Evolutionary conservation across 306 rosid species (phyloP), one percentile per base, ranked within the genome.

Genomic region (Sesbania bispinosa): DNA sequence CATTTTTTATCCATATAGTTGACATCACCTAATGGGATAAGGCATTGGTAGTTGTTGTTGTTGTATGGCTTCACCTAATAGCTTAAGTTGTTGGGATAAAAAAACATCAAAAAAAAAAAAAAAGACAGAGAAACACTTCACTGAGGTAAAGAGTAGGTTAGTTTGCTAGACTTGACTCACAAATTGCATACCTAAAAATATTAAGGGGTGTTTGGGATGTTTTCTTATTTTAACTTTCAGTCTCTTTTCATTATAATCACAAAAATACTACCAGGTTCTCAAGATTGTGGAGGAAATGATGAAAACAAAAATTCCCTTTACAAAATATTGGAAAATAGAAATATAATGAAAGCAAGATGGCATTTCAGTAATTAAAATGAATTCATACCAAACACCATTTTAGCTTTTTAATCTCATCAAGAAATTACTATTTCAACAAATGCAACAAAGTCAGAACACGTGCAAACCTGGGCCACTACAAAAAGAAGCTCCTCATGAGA

Each of bases 401-500:
- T 33, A 14, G 46, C 30, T 70, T 81, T 39, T 47, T 47, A 69
- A 78, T 69, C 48, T 35, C 30, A n/a, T 48, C 54, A 41, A 65
- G 35, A 64, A 64, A 70, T 23, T 42, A 33, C 50, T 36, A 48
- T 6, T 74, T 48, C 15, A 41, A 69, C 26, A 2, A 58, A 61
- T 50, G 48, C 67, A 66, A 35, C 60, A 45, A 59, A 48, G 39
- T 64, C 27, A 77, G 55, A 54, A 57, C 71, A 73, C 26, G 71
- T 63, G 62, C 32, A 85, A 69, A 93, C 98, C 98, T 93, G 87
- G 35, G 98, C 88, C 62, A 87, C 83, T 39, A 88, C 96, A 15
- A 97, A 93, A 67, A 93, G 88, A 81, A 93, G 97, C 85, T 93
- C 98, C 81, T 88, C 98, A 7, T 93, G 98, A 72, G 97, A 93